A percentile compares a stretch with the other conserved stretches of the same genome.
Conservation (phyloP, 2,329 filamentous ascomycete genomes). For the Colletotrichum karsti region DNA sequence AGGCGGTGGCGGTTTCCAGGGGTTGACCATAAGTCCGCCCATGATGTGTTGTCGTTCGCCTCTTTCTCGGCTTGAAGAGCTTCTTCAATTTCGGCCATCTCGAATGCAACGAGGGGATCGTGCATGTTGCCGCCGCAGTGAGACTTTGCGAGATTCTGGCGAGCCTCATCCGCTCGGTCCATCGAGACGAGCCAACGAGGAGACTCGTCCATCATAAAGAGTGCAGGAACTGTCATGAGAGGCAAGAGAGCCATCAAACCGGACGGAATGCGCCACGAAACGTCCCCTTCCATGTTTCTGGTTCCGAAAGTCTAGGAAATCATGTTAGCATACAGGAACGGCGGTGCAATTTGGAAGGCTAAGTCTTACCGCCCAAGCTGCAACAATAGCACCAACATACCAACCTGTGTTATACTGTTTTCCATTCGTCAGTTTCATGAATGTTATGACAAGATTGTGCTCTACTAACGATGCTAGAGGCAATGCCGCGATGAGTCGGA, state of each 20-base stretch:
- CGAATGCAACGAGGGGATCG: conserved; percentile 28
- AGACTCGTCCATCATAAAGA: conserved; percentile 38
- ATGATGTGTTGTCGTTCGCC: not conserved
- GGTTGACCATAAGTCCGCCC: conserved; percentile 31
- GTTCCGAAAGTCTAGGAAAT: conserved; percentile 48
- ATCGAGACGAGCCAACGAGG: conserved; percentile 38
- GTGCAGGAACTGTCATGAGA: conserved; percentile 37
- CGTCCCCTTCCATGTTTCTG: conserved; percentile 45
- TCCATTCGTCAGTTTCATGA: not conserved
- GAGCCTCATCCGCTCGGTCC: conserved; percentile 36
- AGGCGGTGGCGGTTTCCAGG: conserved; percentile 38
- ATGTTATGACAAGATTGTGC: not conserved
- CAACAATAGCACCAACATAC: conserved; percentile 33
- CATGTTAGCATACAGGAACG: not conserved
- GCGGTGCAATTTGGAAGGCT: no score
- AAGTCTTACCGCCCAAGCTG: conserved; percentile 33
- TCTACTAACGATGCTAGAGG: not conserved
- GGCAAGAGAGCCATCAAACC: conserved; percentile 55
- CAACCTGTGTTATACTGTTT: conserved; percentile 29
- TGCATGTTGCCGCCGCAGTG: conserved; percentile 36
- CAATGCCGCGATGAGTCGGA: conserved; percentile 34
- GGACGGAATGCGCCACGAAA: conserved; percentile 60
- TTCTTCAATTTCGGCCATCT: conserved; percentile 34
- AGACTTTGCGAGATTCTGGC: conserved; percentile 33
- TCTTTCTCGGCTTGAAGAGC: conserved; percentile 30